A percentile compares a stretch with the other conserved stretches of the same genome.
Conservation (phyloP, 148 eudicot genomes). For the Rhododendron henanense region DNA sequence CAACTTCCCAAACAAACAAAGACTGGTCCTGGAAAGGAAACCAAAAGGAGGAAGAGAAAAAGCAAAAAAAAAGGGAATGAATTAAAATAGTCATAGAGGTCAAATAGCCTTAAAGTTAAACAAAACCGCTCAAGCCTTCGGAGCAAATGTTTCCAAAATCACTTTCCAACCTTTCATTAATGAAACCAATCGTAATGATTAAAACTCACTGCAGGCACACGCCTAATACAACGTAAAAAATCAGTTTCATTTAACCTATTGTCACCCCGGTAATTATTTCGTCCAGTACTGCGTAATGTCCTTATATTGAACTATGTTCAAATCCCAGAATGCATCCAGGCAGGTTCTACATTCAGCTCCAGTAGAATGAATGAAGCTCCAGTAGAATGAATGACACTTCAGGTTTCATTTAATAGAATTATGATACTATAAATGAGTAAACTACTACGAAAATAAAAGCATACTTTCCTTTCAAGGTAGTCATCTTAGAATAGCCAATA, state of each 20-base stretch:
- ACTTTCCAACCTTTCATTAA: background rate
- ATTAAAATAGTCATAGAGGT: background rate
- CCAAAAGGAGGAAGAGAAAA: background rate
- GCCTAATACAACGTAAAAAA: background rate
- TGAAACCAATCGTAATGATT: background rate
- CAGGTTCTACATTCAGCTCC: background rate
- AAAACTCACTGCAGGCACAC: background rate
- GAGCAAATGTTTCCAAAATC: background rate
- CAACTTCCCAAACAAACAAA: background rate
- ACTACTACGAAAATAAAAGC: background rate
- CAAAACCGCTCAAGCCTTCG: background rate
- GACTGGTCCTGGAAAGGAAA: background rate
- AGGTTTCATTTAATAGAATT: background rate
- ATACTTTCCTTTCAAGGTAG: background rate
- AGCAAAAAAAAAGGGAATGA: background rate
- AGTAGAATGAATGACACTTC: background rate
- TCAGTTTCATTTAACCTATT: background rate
- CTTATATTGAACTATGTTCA: background rate
- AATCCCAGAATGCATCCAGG: background rate
- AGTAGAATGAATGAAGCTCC: background rate
- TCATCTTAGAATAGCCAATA: background rate
- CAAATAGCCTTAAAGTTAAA: background rate
- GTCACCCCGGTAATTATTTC: background rate
- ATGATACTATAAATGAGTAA: background rate
- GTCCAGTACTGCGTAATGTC: background rate